Conservation (phyloP, 2,329 filamentous ascomycete species). For the Verticillium isaacii region DNA sequence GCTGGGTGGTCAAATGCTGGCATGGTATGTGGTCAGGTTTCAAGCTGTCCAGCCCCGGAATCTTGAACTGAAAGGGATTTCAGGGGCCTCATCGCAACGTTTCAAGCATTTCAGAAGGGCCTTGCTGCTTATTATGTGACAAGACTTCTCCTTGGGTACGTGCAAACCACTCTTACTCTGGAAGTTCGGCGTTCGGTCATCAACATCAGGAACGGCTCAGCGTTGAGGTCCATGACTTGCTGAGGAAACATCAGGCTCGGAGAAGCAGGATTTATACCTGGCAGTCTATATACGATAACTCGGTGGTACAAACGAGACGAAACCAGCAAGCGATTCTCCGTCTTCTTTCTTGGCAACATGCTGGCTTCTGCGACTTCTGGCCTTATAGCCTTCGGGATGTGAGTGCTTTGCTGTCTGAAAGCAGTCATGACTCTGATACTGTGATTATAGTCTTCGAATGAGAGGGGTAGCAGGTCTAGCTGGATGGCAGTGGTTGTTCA, state of each 20-base stretch:
- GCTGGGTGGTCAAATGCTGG: slow-evolving; percentile 37
- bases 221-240: background rate
- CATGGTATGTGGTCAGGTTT: slow-evolving; percentile 30
- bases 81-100: slow-evolving; percentile 29
- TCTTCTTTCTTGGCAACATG: slow-evolving; percentile 38
- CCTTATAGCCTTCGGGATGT: slow-evolving; percentile 34
- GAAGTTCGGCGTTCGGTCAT: background rate
- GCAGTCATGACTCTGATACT: background rate
- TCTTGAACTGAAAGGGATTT: slow-evolving; percentile 14
- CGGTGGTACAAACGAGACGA: slow-evolving; percentile 40
- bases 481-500: slow-evolving; percentile 12
- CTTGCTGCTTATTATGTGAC: slow-evolving; percentile 27
- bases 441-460: background rate
- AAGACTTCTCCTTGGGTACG: slow-evolving; percentile 27
- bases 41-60: slow-evolving; percentile 22
- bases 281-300: slow-evolving; percentile 38
- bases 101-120: slow-evolving; percentile 29
- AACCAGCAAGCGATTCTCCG: slow-evolving; percentile 36
- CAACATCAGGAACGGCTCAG: background rate
- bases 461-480: slow-evolving; percentile 5
- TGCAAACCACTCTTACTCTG: background rate
- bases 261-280: slow-evolving; percentile 40
- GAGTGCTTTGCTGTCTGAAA: background rate
- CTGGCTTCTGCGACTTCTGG: slow-evolving; percentile 30
- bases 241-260: slow-evolving; percentile 4